phyloP scores from a whole-genome alignment of 1,139 yeast species.

The Kodamaea alishanica region DNA sequence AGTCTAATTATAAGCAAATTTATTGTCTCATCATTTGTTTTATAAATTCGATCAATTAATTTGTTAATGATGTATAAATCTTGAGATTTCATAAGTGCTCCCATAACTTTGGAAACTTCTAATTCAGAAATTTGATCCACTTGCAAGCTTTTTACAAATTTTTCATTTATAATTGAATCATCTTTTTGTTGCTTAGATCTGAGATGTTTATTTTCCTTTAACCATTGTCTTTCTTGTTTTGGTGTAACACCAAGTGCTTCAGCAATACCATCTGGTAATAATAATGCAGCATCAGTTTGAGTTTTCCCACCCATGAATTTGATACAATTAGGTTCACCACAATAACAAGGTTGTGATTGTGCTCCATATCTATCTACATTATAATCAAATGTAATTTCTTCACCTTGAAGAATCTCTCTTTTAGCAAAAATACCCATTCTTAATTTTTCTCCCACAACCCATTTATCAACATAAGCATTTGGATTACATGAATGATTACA shows the following conservation, averaged over 20 bases:
- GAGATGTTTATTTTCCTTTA: constrained; percentile 53
- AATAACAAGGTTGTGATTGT: constrained; percentile 87
- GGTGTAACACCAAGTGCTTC: constrained; percentile 82
- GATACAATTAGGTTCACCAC: constrained; percentile 89
- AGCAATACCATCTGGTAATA: constrained; percentile 77
- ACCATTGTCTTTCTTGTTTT: constrained; percentile 58
- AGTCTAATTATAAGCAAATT: constrained; percentile 63
- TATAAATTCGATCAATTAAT: constrained; percentile 62
- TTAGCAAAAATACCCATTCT: constrained; percentile 95
- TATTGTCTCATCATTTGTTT: constrained; percentile 53
- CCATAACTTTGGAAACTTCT: constrained; percentile 77
- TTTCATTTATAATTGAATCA: constrained; percentile 58
- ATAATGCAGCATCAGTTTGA: constrained; percentile 84
- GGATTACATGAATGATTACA: constrained; percentile 95
- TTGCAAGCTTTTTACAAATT: constrained; percentile 58
- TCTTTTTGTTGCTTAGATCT: constrained; percentile 49
- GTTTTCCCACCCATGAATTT: constrained; percentile 96
- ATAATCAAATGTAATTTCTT: constrained; percentile 92
- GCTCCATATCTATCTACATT: constrained; percentile 97
- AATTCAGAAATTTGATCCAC: constrained; percentile 49
- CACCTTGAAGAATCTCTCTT: constrained; percentile 67
- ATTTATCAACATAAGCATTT: constrained; percentile 90
- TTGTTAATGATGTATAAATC: constrained; percentile 64
- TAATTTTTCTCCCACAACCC: constrained; percentile 90
- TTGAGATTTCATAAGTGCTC: constrained; percentile 74